phyloP scores from a whole-genome alignment of 2,329 filamentous ascomycete species.

The Cucurbitaria berberidis region DNA sequence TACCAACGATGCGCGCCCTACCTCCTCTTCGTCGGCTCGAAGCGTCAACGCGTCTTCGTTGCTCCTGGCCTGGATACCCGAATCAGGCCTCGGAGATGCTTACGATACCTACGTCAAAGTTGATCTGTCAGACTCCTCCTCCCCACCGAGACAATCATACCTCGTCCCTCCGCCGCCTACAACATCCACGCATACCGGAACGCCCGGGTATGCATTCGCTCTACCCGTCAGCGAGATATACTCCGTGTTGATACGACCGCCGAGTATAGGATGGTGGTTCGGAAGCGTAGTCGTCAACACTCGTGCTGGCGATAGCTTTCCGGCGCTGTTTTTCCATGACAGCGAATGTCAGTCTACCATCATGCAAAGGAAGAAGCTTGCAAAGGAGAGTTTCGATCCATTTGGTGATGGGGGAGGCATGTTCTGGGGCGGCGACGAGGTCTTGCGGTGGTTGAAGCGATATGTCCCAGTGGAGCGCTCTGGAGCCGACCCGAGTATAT shows the following conservation, averaged over 20 bases:
- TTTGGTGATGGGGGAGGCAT: constrained; percentile 84
- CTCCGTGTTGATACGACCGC: constrained; percentile 86
- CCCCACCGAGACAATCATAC: constrained; percentile 82
- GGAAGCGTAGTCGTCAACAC: constrained; percentile 95
- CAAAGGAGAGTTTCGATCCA: constrained; percentile 85
- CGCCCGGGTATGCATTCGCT: constrained; percentile 86
- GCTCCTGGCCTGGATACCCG: constrained; percentile 91
- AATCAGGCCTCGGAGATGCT: constrained; percentile 81
- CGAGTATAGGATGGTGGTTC: constrained; percentile 98
- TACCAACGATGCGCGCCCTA: constrained; percentile 42
- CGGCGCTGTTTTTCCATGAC: constrained; percentile 96
- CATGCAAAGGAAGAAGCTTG: constrained; percentile 85
- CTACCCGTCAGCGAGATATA: constrained; percentile 90
- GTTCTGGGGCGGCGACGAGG: constrained; percentile 98
- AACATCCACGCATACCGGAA: constrained; percentile 74
- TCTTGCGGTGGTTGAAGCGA: constrained; percentile 84
- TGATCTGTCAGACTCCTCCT: constrained; percentile 81
- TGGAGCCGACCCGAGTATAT: constrained; percentile 85
- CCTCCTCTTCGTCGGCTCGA: constrained; percentile 52
- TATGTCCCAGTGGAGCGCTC: constrained; percentile 86
- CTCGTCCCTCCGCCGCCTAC: constrained; percentile 92
- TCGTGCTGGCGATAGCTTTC: constrained; percentile 87
- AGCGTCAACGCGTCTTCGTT: constrained; percentile 69
- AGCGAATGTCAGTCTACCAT: constrained; percentile 96
- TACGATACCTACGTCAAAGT: constrained; percentile 94